Percentiles rank a stretch among this genome's conserved stretches.
These are phyloP conservation scores for Moniliella sp. DNA, from an alignment of 1,284 basidiomycete species.

Conservation along the genomic window DNA sequence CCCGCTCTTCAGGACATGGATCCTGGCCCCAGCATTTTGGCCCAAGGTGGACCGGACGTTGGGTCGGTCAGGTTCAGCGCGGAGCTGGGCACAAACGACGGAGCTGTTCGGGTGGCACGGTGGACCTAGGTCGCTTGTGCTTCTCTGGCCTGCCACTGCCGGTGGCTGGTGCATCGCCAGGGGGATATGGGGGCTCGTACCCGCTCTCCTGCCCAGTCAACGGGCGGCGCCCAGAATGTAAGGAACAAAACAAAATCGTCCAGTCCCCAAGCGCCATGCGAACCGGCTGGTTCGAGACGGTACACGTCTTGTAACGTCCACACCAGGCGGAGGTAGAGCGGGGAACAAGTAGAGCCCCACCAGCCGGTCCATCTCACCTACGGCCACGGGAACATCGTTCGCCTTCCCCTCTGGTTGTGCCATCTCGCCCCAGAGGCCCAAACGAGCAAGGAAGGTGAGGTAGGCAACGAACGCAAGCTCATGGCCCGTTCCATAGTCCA, in stretches of 20 bases:
- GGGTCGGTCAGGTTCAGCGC: not conserved
- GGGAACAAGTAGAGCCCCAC: constrained; percentile 43
- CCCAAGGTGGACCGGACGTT: constrained; percentile 4
- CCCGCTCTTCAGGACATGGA: constrained; percentile 17
- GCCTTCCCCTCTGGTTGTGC: not conserved
- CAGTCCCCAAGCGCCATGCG: constrained; percentile 91
- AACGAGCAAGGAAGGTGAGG: constrained; percentile 14
- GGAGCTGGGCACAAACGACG: not conserved
- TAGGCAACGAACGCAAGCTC: constrained; percentile 39
- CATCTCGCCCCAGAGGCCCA: constrained; percentile 13
- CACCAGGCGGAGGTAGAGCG: constrained; percentile 60
- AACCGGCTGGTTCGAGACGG: constrained; percentile 78
- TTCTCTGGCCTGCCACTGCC: no score
- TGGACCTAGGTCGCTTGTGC: no score
- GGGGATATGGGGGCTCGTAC: constrained; percentile 1
- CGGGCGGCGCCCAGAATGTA: constrained; percentile 84
- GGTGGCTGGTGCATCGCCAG: no score
- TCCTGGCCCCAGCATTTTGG: constrained; percentile 46
- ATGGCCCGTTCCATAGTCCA: constrained; percentile 93
- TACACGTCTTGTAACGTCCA: constrained; percentile 75
- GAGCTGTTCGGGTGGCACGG: constrained; percentile 3
- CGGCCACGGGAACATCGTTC: not conserved
- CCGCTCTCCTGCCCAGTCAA: constrained; percentile 38
- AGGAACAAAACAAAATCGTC: constrained; percentile 74
- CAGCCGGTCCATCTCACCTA: constrained; percentile 5